A percentile compares a stretch with the other conserved stretches of the same genome.
These are phyloP conservation scores for Russula brevipes DNA, from an alignment of 768 basidiomycete genomes.

Conservation along the genomic window DNA sequence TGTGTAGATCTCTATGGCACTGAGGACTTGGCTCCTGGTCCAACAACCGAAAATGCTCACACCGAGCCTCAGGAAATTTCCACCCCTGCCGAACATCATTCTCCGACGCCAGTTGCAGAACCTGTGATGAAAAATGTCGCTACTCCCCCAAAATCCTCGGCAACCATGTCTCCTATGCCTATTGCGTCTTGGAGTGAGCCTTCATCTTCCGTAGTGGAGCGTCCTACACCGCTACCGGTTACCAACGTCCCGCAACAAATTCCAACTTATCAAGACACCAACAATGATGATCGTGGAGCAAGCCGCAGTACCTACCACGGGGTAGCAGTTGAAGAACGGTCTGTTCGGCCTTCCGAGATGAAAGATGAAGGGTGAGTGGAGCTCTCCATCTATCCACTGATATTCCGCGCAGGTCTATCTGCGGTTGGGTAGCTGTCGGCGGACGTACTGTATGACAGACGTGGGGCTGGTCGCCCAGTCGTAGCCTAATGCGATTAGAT, in stretches of 20 bases:
- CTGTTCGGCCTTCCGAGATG: constrained; percentile 80
- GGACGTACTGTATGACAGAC: constrained; percentile 24
- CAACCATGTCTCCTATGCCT: constrained; percentile 10
- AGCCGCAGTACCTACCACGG: constrained; percentile 32
- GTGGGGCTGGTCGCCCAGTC: constrained; percentile 16
- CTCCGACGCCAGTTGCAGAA: constrained; percentile 2
- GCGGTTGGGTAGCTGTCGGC: constrained; percentile 19
- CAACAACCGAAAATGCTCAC: constrained; percentile 33
- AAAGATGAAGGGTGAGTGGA: constrained; percentile 92
- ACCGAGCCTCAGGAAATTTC: constrained; percentile 18
- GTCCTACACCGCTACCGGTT: background rate
- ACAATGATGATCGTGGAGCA: constrained; percentile 30
- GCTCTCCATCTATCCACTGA: constrained; percentile 27
- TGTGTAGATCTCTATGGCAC: constrained; percentile 52
- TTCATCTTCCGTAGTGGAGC: background rate
- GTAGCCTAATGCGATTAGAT: constrained; percentile 34
- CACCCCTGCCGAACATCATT: constrained; percentile 7
- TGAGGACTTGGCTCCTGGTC: constrained; percentile 51
- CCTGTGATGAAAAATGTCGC: background rate
- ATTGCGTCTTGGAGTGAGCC: constrained; percentile 23
- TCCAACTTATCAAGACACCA: constrained; percentile 23
- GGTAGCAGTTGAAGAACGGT: constrained; percentile 45
- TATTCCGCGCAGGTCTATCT: constrained; percentile 15
- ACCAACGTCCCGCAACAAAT: constrained; percentile 22
- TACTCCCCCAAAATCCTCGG: background rate